A percentile compares a stretch with the other conserved stretches of the same genome.
These are phyloP conservation scores for Penicillium thymicola DNA, from an alignment of 2,329 filamentous ascomycete species.

Conservation along the genomic window DNA sequence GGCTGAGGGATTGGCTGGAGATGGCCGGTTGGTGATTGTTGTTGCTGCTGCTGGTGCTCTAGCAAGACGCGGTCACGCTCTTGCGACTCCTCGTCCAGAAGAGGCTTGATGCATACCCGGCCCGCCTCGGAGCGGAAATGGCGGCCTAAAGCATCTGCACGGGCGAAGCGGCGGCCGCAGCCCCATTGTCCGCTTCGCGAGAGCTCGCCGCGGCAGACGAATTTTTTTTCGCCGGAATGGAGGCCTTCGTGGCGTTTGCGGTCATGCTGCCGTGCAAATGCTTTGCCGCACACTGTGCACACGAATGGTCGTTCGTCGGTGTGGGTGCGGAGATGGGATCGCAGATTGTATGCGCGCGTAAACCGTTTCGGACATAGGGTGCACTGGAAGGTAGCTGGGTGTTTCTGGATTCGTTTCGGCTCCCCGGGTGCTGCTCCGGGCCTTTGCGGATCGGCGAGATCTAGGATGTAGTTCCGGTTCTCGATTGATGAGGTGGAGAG, in stretches of 20 bases:
- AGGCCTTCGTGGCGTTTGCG: conserved; percentile 94
- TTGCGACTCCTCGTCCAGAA: conserved; percentile 87
- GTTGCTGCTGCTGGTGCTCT: conserved; percentile 65
- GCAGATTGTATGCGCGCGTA: conserved; percentile 91
- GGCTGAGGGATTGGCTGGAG: conserved; percentile 56
- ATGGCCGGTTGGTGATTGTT: conserved; percentile 56
- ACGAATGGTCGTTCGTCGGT: conserved; percentile 97
- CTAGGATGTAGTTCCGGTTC: conserved; percentile 76
- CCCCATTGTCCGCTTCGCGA: conserved; percentile 84
- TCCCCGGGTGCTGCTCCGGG: conserved; percentile 61
- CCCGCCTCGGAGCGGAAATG: conserved; percentile 96
- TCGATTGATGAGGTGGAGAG: conserved; percentile 49
- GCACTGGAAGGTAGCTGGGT: conserved; percentile 96
- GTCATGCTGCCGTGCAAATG: conserved; percentile 95
- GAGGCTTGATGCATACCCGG: conserved; percentile 92
- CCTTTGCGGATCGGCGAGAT: conserved; percentile 83
- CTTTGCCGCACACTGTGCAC: conserved; percentile 94
- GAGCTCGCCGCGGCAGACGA: conserved; percentile 89
- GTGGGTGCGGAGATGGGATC: conserved; percentile 91
- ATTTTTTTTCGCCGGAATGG: conserved; percentile 97
- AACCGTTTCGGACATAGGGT: conserved; percentile 91
- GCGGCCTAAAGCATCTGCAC: conserved; percentile 87
- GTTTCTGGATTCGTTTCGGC: conserved; percentile 87
- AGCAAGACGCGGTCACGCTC: conserved; percentile 74
- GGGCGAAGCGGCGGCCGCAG: conserved; percentile 86